These are phyloP conservation scores for Exsudoporus floridanus DNA, from an alignment of 1,284 basidiomycete genomes.

Conservation along the genomic window DNA sequence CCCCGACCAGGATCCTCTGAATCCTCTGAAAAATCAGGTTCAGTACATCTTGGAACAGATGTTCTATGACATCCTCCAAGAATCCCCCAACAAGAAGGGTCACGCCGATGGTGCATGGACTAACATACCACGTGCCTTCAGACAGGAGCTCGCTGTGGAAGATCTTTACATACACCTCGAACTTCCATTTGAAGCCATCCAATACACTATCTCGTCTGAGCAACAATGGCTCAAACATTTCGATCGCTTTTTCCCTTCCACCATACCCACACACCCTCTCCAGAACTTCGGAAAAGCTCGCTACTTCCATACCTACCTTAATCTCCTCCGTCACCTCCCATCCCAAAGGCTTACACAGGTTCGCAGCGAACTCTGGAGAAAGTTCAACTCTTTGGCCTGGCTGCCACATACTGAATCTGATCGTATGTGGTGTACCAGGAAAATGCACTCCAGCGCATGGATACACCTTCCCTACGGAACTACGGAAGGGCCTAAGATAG, in stretches of 20 bases:
- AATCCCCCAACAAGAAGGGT: slow-evolving; percentile 5
- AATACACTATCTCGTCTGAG: not conserved
- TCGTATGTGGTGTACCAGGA: no score
- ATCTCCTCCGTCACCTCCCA: not conserved
- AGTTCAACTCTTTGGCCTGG: no score
- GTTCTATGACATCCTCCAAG: slow-evolving; percentile 6
- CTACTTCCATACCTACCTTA: not conserved
- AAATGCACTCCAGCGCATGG: no score
- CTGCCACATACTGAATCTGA: no score
- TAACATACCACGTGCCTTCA: not conserved
- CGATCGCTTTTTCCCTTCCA: not conserved
- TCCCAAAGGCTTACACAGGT: not conserved
- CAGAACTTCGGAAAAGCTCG: not conserved
- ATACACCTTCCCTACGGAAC: no score
- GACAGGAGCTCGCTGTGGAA: not conserved
- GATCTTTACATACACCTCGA: not conserved
- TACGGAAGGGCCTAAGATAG: no score
- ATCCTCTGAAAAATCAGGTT: not conserved
- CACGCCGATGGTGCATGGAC: not conserved
- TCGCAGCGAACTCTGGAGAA: no score
- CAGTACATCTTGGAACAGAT: slow-evolving; percentile 7
- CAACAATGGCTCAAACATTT: not conserved
- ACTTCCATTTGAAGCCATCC: not conserved
- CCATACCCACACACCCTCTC: not conserved
- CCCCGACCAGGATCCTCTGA: not conserved